Evolutionary conservation across 78 protist species (phyloP).

Genomic region (Salpingoeca rosetta): DNA sequence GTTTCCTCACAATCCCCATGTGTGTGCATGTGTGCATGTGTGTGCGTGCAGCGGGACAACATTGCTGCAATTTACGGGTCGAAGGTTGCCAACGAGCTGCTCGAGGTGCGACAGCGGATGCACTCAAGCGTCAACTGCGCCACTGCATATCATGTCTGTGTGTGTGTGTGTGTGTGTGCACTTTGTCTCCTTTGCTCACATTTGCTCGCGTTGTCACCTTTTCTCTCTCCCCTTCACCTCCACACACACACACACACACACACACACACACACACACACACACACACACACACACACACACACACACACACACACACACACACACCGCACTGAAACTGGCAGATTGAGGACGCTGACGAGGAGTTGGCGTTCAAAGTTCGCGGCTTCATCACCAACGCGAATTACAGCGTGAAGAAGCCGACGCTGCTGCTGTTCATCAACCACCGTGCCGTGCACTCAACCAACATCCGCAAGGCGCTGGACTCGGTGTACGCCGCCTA

Average conservation of each 20-base stretch:
- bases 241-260: no score
- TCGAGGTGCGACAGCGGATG: slow-evolving; percentile 1
- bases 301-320: no score
- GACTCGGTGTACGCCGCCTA: slow-evolving; percentile 40
- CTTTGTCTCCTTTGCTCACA: no score
- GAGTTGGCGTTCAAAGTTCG: slow-evolving; percentile 12
- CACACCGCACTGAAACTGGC: no score
- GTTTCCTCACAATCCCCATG: no score
- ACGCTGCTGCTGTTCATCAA: slow-evolving; percentile 78
- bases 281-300: not conserved
- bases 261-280: not conserved
- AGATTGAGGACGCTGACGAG: not conserved
- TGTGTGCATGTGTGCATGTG: slow-evolving; percentile 11
- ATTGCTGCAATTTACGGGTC: slow-evolving; percentile 41
- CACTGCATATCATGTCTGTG: no score
- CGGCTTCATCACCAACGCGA: slow-evolving; percentile 62
- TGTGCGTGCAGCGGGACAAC: slow-evolving; percentile 22
- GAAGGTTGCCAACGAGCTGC: slow-evolving; percentile 49
- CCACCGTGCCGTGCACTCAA: slow-evolving; percentile 3
- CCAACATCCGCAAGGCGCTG: not conserved
- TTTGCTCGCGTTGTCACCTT: not conserved
- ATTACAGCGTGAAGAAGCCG: slow-evolving; percentile 42
- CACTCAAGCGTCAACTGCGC: not conserved
- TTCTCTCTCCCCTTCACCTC: no score
- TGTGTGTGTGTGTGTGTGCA: not conserved